These are phyloP conservation scores for Articulospora tetracladia DNA, from an alignment of 495 filamentous ascomycete genomes.

Conservation along the genomic window DNA sequence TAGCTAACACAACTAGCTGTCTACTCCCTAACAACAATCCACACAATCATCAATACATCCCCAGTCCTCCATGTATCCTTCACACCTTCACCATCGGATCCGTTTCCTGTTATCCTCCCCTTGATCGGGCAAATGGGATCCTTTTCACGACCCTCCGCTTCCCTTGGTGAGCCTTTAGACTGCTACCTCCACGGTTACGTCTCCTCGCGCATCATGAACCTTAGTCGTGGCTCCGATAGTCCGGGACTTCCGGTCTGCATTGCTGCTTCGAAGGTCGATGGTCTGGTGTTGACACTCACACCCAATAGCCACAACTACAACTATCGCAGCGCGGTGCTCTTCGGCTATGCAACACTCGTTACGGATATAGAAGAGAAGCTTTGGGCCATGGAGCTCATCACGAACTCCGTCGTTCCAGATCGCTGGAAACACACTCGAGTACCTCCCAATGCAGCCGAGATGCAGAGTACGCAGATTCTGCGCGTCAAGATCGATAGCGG, in stretches of 20 bases:
- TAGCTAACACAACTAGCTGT: slow-evolving; percentile 5
- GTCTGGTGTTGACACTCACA: slow-evolving; percentile 56
- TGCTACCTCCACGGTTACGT: slow-evolving; percentile 88
- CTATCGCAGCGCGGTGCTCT: slow-evolving; percentile 78
- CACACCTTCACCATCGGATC: slow-evolving; percentile 49
- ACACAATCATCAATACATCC: slow-evolving; percentile 72
- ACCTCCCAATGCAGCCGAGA: slow-evolving; percentile 70
- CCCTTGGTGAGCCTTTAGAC: slow-evolving; percentile 54
- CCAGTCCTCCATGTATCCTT: slow-evolving; percentile 87
- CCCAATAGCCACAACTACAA: slow-evolving; percentile 86
- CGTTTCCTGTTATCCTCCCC: slow-evolving; percentile 73
- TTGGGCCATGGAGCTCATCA: slow-evolving; percentile 80
- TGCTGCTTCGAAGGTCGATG: slow-evolving; percentile 60
- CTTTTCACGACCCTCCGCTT: slow-evolving; percentile 54
- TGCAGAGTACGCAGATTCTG: slow-evolving; percentile 71
- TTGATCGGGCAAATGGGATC: slow-evolving; percentile 84
- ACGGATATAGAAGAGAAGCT: slow-evolving; percentile 65
- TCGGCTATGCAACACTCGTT: slow-evolving; percentile 69
- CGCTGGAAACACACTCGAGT: slow-evolving; percentile 65
- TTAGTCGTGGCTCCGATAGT: neutral
- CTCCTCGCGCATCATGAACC: slow-evolving; percentile 71
- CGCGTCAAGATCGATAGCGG: slow-evolving; percentile 67
- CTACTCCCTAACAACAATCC: slow-evolving; percentile 73
- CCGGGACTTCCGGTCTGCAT: slow-evolving; percentile 55
- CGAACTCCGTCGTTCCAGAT: slow-evolving; percentile 63